Conservation (phyloP, 768 basidiomycete genomes). For the Lepiota subincarnata region DNA sequence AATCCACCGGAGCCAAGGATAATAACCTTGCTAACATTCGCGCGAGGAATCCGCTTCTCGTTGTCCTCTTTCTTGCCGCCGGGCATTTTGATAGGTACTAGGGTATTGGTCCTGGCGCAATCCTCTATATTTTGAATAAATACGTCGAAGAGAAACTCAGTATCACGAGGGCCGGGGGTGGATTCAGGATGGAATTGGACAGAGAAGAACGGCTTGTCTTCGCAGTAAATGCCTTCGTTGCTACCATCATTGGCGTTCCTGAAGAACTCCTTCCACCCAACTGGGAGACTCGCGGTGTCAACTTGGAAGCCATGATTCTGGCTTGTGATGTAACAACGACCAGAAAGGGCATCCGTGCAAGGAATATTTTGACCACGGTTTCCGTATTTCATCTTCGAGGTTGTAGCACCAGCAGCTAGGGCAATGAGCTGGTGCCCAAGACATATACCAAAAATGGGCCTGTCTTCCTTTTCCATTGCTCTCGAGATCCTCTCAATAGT, state of each 20-base stretch:
- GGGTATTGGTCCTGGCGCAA: slow-evolving; percentile 53
- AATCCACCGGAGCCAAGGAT: slow-evolving; percentile 97
- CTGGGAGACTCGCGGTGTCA: slow-evolving; percentile 70
- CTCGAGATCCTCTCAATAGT: slow-evolving; percentile 68
- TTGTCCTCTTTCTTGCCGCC: slow-evolving; percentile 84
- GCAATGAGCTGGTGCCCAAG: slow-evolving; percentile 97
- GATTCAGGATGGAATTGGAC: slow-evolving; percentile 99
- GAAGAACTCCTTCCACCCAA: slow-evolving; percentile 92
- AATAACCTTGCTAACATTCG: slow-evolving; percentile 86
- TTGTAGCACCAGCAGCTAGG: slow-evolving; percentile 88
- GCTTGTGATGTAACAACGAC: slow-evolving; percentile 97
- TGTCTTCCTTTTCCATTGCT: slow-evolving; percentile 68
- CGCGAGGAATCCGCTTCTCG: slow-evolving; percentile 63
- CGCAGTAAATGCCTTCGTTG: slow-evolving; percentile 96
- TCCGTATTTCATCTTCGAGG: slow-evolving; percentile 99
- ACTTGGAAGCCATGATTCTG: slow-evolving; percentile 99
- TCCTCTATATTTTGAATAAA: slow-evolving; percentile 88
- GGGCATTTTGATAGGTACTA: slow-evolving; percentile 63
- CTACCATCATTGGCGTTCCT: slow-evolving; percentile 94
- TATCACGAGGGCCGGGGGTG: slow-evolving; percentile 94
- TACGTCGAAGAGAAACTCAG: slow-evolving; percentile 97
- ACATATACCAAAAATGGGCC: slow-evolving; percentile 97
- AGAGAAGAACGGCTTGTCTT: slow-evolving; percentile 93
- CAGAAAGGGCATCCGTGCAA: slow-evolving; percentile 89
- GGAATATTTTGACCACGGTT: slow-evolving; percentile 99